Evolutionary conservation across 768 basidiomycete species (phyloP).

Genomic region (Kwoniella dejecticola): DNA sequence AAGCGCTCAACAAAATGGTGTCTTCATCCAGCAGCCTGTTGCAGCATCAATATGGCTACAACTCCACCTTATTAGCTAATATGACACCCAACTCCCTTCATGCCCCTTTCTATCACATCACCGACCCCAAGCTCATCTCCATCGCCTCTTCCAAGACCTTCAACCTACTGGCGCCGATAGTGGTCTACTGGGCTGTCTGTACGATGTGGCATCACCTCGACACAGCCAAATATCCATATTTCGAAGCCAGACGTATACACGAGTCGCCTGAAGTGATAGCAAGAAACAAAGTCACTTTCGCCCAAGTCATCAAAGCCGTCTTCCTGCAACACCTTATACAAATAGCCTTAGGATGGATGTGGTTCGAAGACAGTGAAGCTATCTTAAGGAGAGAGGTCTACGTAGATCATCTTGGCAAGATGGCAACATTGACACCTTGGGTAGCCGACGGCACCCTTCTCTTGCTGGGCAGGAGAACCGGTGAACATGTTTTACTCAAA

Average conservation of each 20-base stretch:
- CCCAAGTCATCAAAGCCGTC: conserved; percentile 76
- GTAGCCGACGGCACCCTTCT: conserved; percentile 58
- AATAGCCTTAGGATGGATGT: conserved; percentile 70
- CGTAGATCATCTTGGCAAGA: conserved; percentile 48
- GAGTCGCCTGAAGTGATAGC: conserved; percentile 75
- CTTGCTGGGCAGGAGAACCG: conserved; percentile 59
- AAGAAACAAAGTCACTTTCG: conserved; percentile 72
- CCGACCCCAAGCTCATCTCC: conserved; percentile 57
- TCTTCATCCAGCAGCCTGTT: conserved; percentile 2
- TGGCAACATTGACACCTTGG: conserved; percentile 49
- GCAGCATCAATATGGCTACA: conserved; percentile 25
- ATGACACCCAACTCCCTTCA: conserved; percentile 47
- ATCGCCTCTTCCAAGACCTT: conserved; percentile 70
- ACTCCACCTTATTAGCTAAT: conserved; percentile 38
- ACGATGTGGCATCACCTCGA: conserved; percentile 82
- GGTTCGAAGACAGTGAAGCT: conserved; percentile 62
- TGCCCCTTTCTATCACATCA: conserved; percentile 58
- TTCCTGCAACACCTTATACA: conserved; percentile 83
- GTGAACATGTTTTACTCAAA: conserved; percentile 55
- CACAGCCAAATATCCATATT: conserved; percentile 64
- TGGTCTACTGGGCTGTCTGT: conserved; percentile 82
- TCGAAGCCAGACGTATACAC: conserved; percentile 84
- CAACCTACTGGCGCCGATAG: conserved; percentile 71
- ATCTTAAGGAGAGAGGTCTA: conserved; percentile 44
- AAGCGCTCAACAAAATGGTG: conserved; percentile 7